Evolutionary conservation across 495 filamentous ascomycete genomes (phyloP).

Genomic region (Cryomyces minteri): DNA sequence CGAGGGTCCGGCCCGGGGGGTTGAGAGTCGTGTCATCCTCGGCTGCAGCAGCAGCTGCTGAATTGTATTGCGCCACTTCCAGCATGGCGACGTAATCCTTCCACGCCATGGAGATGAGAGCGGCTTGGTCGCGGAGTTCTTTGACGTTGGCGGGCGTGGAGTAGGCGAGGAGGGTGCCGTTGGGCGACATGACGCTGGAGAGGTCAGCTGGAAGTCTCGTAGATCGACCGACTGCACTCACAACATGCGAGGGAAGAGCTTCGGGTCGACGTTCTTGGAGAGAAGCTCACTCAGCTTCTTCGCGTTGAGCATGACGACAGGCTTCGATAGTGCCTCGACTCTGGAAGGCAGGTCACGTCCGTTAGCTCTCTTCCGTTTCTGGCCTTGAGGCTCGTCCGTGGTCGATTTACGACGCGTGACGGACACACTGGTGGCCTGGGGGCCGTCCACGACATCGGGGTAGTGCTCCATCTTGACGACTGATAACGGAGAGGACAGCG

Average conservation of each 20-base stretch:
- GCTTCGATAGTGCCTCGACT: background rate
- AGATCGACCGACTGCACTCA: slow-evolving; percentile 4
- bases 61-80: background rate
- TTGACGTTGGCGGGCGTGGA: slow-evolving; percentile 18
- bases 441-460: too few species aligned
- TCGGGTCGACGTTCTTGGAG: slow-evolving; percentile 17
- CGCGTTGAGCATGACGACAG: slow-evolving; percentile 17
- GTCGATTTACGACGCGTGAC: too few species aligned
- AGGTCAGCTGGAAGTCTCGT: slow-evolving; percentile 1
- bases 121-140: slow-evolving; percentile 20
- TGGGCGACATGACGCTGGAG: slow-evolving; percentile 21
- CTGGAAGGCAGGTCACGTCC: too few species aligned
- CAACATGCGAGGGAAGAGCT: slow-evolving; percentile 21
- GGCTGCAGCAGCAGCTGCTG: background rate
- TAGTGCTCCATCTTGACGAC: too few species aligned
- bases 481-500: too few species aligned
- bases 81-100: slow-evolving; percentile 15
- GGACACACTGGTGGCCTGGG: too few species aligned
- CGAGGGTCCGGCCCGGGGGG: slow-evolving; percentile 1
- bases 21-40: background rate
- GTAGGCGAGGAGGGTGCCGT: slow-evolving; percentile 21
- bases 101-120: slow-evolving; percentile 20
- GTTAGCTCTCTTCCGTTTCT: too few species aligned
- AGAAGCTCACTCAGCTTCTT: slow-evolving; percentile 21
- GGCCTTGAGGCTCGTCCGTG: too few species aligned